Evolutionary conservation across 306 rosid species (phyloP).

Genomic region (Trifolium fragiferum): DNA sequence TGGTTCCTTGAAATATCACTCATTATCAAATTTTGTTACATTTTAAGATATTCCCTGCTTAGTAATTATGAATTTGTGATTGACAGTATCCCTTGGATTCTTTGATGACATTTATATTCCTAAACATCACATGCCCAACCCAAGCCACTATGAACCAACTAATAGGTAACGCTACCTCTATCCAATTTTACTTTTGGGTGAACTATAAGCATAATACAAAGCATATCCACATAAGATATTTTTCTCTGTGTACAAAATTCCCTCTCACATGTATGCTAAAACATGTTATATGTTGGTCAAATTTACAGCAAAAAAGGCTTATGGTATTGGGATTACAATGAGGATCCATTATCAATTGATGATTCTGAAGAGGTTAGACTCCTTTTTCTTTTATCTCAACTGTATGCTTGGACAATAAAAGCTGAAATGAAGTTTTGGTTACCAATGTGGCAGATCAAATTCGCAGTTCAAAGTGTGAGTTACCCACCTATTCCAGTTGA

Average conservation of each 20-base stretch:
- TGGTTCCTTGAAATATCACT: constrained; percentile 33
- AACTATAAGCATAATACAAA: background rate
- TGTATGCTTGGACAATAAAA: constrained; percentile 29
- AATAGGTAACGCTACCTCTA: constrained; percentile 52
- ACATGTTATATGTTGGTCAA: background rate
- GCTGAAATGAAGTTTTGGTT: constrained; percentile 36
- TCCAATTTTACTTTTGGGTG: constrained; percentile 17
- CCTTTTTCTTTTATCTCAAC: constrained; percentile 29
- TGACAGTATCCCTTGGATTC: constrained; percentile 85
- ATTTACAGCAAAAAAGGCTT: constrained; percentile 56
- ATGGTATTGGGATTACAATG: constrained; percentile 70
- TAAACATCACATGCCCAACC: constrained; percentile 58
- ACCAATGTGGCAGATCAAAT: constrained; percentile 56
- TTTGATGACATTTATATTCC: constrained; percentile 82
- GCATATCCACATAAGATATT: constrained; percentile 20
- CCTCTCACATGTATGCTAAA: constrained; percentile 16
- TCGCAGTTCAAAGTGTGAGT: constrained; percentile 60
- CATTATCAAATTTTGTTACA: constrained; percentile 5
- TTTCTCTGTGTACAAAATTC: background rate
- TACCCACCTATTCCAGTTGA: constrained; percentile 75
- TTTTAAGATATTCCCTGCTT: background rate
- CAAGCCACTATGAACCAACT: constrained; percentile 47
- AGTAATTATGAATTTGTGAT: constrained; percentile 41
- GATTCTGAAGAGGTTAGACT: constrained; percentile 60
- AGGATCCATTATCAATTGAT: constrained; percentile 47